phyloP scores from a whole-genome alignment of 2,329 filamentous ascomycete genomes.

The Clarireedia homoeocarpa region DNA sequence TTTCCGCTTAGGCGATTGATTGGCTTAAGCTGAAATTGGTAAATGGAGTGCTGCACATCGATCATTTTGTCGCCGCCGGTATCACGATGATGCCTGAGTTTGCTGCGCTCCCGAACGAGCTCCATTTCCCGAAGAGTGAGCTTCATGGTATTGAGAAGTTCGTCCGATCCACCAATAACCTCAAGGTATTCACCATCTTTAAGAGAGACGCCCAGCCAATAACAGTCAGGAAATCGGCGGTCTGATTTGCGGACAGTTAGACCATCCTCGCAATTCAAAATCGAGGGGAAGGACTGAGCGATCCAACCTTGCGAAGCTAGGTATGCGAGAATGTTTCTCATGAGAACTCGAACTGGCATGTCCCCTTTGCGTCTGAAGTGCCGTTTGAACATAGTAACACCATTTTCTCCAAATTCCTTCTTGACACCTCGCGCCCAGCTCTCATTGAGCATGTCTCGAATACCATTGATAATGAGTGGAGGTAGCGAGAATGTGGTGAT shows the following conservation, averaged over 20 bases:
- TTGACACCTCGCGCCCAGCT: background rate
- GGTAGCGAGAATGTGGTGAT: background rate
- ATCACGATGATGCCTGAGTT: background rate
- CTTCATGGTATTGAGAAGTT: conserved; percentile 3
- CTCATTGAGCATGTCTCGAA: background rate
- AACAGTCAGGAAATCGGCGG: background rate
- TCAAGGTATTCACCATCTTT: background rate
- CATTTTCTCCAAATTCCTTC: background rate
- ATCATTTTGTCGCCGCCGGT: background rate
- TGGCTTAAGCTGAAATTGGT: background rate
- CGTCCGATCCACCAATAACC: background rate
- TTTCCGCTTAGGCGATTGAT: background rate
- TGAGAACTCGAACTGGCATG: background rate
- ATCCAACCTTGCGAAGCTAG: conserved; percentile 1
- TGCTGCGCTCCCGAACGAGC: background rate
- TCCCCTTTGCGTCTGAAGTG: background rate
- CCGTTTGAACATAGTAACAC: background rate
- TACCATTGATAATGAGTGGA: background rate
- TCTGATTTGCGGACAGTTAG: background rate
- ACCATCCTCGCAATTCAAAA: background rate
- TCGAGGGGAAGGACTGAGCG: background rate
- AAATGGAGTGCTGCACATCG: background rate
- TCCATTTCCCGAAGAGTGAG: conserved; percentile 4
- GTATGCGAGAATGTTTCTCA: conserved; percentile 3
- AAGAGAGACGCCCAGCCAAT: background rate